Conservation (phyloP, 164 flowering plant species). For the Berberis thunbergii region DNA sequence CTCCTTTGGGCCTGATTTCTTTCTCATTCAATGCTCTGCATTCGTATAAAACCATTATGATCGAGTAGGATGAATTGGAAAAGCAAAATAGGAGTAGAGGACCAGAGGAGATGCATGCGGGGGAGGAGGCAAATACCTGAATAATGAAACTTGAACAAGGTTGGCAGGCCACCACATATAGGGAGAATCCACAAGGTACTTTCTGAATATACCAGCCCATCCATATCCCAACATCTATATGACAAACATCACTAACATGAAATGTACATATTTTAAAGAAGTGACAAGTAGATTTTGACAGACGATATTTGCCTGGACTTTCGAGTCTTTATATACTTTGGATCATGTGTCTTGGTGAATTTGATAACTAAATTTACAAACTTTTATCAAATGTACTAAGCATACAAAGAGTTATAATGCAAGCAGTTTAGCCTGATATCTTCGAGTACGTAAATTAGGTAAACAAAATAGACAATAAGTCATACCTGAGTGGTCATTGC, state of each 20-base stretch:
- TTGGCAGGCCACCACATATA: conserved; percentile 41
- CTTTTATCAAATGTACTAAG: too few relatives aligned
- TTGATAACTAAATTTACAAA: too few relatives aligned
- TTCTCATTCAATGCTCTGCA: conserved; percentile 50
- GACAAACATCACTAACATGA: neutral
- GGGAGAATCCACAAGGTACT: conserved; percentile 33
- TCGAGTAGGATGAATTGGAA: neutral
- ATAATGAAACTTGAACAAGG: conserved; percentile 26
- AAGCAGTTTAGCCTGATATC: neutral
- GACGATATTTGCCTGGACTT: neutral
- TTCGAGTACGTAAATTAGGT: neutral
- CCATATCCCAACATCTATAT: conserved; percentile 64
- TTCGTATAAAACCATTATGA: neutral
- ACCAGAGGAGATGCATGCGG: too few relatives aligned
- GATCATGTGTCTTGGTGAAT: too few relatives aligned
- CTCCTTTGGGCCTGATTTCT: conserved; percentile 37
- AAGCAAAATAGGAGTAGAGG: neutral
- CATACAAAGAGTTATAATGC: neutral
- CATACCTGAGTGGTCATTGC: conserved; percentile 37
- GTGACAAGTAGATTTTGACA: too few relatives aligned
- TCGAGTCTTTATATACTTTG: too few relatives aligned
- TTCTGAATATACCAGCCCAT: conserved; percentile 63
- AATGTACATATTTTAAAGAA: neutral
- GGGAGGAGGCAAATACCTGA: conserved; percentile 19
- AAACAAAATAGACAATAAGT: neutral